Percentiles rank a stretch among this genome's conserved stretches.
These are phyloP conservation scores for Leccinum rimulosum DNA, from an alignment of 768 basidiomycete genomes.

Conservation along the genomic window DNA sequence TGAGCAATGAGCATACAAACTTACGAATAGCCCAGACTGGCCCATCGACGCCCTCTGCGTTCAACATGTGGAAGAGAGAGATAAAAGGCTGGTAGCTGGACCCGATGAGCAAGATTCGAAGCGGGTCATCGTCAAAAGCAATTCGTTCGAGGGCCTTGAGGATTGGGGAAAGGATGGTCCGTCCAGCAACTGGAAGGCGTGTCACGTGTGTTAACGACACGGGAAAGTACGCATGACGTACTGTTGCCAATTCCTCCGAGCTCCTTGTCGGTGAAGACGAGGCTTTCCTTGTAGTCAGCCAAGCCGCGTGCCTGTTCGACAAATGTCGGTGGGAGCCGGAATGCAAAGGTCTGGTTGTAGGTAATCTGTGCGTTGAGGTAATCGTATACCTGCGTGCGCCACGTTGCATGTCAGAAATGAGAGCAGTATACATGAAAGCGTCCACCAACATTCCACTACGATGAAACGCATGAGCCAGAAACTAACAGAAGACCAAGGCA, in stretches of 20 bases:
- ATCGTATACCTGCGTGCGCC: constrained; percentile 62
- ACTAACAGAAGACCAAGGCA: neutral
- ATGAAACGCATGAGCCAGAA: constrained; percentile 15
- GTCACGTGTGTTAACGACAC: neutral
- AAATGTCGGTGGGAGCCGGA: constrained; percentile 69
- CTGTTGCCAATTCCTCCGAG: constrained; percentile 74
- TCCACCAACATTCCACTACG: constrained; percentile 69
- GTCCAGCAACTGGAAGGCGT: constrained; percentile 65
- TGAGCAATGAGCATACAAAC: constrained; percentile 27
- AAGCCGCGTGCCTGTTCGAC: constrained; percentile 69
- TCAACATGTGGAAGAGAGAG: constrained; percentile 77
- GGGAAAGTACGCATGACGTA: constrained; percentile 32
- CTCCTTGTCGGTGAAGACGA: constrained; percentile 63
- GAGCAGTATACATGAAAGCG: neutral
- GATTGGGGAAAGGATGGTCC: constrained; percentile 71
- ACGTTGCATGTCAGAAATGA: constrained; percentile 12
- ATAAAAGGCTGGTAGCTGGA: constrained; percentile 88
- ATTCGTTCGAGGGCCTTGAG: constrained; percentile 71
- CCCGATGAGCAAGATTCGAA: constrained; percentile 73
- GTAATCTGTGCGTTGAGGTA: constrained; percentile 73
- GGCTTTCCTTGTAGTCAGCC: constrained; percentile 76
- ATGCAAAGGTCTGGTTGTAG: constrained; percentile 80
- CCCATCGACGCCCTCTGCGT: constrained; percentile 49
- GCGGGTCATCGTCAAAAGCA: constrained; percentile 71
- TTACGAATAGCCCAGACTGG: constrained; percentile 61